A percentile compares a stretch with the other conserved stretches of the same genome.
phyloP scores from a whole-genome alignment of 1,284 basidiomycete genomes.

The Ustilago xerochloae region DNA sequence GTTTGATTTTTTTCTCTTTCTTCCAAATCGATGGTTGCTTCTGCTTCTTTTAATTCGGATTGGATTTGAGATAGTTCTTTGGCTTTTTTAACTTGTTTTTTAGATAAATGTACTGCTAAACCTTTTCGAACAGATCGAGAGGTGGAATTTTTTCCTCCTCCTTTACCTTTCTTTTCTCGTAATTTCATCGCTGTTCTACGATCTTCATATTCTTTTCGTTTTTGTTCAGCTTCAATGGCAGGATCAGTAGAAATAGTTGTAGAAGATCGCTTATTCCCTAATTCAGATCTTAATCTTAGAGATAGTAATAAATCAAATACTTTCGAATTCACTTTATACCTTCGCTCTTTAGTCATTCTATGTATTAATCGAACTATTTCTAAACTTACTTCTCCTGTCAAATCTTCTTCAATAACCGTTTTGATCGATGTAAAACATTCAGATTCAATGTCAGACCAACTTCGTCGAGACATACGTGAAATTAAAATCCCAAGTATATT shows the following conservation, averaged over 20 bases:
- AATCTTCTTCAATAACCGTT: conserved; percentile 82
- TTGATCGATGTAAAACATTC: conserved; percentile 84
- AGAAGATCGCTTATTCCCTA: conserved; percentile 79
- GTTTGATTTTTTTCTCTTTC: conserved; percentile 90
- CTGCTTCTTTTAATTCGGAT: conserved; percentile 73
- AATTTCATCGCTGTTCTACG: conserved; percentile 64
- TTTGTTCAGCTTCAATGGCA: conserved; percentile 74
- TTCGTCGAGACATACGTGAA: conserved; percentile 78
- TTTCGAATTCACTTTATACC: conserved; percentile 88
- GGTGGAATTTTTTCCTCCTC: conserved; percentile 36
- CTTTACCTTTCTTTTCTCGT: conserved; percentile 68
- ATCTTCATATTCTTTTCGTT: conserved; percentile 57
- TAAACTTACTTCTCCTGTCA: conserved; percentile 81
- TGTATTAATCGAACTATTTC: conserved; percentile 91
- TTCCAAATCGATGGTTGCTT: conserved; percentile 92
- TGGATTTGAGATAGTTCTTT: conserved; percentile 61
- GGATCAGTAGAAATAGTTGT: conserved; percentile 70
- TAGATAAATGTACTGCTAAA: conserved; percentile 57
- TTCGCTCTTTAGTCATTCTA: conserved; percentile 94
- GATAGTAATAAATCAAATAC: conserved; percentile 86
- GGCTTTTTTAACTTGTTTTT: conserved; percentile 63
- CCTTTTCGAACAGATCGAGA: conserved; percentile 62
- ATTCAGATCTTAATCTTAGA: conserved; percentile 87
- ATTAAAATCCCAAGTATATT: conserved; percentile 92
- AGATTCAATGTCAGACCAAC: conserved; percentile 76